Evolutionary conservation across 345 rosid genomes (phyloP), one percentile per base, ranked within the genome.

Genomic region (Physaria fendleri): DNA sequence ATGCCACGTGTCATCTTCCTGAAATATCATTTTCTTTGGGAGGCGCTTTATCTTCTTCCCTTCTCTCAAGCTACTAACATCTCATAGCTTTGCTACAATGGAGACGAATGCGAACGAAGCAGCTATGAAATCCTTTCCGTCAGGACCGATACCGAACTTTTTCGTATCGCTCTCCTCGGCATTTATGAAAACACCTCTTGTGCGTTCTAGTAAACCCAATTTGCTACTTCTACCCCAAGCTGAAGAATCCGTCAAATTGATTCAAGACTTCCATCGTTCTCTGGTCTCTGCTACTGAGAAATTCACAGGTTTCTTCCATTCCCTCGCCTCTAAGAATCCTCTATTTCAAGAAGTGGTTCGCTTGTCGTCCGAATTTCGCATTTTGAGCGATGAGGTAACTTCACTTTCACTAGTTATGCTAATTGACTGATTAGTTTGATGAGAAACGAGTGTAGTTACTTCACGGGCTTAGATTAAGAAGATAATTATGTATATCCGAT

Each of bases 281-380:
- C 2, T 85, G 40, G 30, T 59, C 38, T 80, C 87, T 11, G 47
- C 77, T 1, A 71, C 82, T 37, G 77, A 78, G 27, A 67, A 75
- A 32, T 71, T 73, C 40, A 11, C 73, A 35, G 72, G 68, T 2
- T 64, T 74, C 44, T 35, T 83, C 18, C 72, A 74, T 37, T 56
- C 64, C 0, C 29, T 88, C 5, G 82, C 77, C n/a, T 76, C 79
- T 33, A 72, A 40, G 52, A 85, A 76, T 62, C 86, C 90, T 1
- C 5, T 84, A 7, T 43, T 79, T 53, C 73, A 73, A 44, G 81
- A 72, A 40, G 35, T 80, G 9, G 43, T 73, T 45, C 75, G 76
- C 24, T 53, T 83, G 23, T 77, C 82, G 25, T 67, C 82, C 12
- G 76, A 76, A 41, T 76, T 81, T 59, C 72, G 49, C 32, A 14